Percentiles rank a stretch among this genome's conserved stretches.
Evolutionary conservation across 148 eudicot species (phyloP).

Genomic region (Rhododendron vialii): DNA sequence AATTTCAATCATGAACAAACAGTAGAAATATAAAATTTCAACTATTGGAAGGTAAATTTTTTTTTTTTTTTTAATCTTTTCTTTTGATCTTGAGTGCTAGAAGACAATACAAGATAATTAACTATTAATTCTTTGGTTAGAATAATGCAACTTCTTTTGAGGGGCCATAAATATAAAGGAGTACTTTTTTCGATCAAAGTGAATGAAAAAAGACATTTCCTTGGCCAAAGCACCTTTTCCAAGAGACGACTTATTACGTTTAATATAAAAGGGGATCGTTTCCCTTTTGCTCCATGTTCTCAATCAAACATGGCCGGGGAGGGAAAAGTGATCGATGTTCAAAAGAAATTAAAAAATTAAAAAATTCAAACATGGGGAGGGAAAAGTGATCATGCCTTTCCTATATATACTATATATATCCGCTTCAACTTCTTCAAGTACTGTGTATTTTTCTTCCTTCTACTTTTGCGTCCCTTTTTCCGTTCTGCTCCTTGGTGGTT

Average conservation of each 20-base stretch:
- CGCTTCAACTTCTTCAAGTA: not conserved
- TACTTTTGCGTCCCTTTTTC: not conserved
- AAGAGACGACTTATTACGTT: not conserved
- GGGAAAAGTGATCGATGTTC: not conserved
- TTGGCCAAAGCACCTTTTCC: not conserved
- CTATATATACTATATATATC: not conserved
- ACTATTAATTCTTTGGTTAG: not conserved
- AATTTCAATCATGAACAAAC: no score
- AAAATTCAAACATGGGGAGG: not conserved
- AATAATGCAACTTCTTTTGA: not conserved
- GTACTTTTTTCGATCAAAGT: not conserved
- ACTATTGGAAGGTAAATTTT: not conserved
- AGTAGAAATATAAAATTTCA: not conserved
- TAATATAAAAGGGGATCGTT: not conserved
- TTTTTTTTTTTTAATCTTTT: no score
- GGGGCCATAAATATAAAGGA: not conserved
- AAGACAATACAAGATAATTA: not conserved
- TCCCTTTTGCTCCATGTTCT: not conserved
- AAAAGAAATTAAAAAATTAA: not conserved
- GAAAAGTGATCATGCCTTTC: not conserved
- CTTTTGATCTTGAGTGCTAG: not conserved
- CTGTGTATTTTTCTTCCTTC: not conserved
- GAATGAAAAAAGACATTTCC: not conserved
- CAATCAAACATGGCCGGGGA: no score
- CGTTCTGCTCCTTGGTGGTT: not conserved